These are phyloP conservation scores for Ganoderma leucocontextum DNA, from an alignment of 1,284 basidiomycete genomes.

Conservation along the genomic window DNA sequence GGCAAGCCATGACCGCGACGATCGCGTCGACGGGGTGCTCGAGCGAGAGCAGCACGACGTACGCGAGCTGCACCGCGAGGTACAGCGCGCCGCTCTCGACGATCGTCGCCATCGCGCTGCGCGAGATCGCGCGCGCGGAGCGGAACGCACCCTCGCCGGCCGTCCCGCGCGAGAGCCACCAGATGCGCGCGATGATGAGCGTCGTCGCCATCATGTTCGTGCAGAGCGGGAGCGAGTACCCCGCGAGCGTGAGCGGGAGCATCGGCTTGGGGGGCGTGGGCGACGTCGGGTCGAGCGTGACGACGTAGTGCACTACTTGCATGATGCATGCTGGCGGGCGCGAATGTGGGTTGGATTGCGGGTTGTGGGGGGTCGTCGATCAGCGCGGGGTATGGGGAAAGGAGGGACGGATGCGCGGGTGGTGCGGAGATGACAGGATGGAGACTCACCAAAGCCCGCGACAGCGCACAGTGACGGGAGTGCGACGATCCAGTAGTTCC, in stretches of 20 bases:
- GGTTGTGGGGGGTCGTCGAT: neutral
- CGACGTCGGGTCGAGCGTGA: conserved; percentile 14
- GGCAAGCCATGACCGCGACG: conserved; percentile 46
- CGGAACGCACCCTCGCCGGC: neutral
- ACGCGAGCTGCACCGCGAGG: conserved; percentile 48
- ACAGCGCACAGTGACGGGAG: conserved; percentile 45
- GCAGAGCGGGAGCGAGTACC: conserved; percentile 46
- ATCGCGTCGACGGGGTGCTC: conserved; percentile 45
- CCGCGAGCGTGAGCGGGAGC: conserved; percentile 35
- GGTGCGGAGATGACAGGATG: neutral
- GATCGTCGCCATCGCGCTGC: conserved; percentile 38
- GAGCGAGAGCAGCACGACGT: conserved; percentile 48
- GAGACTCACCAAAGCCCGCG: conserved; percentile 43
- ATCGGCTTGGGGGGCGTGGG: conserved; percentile 18
- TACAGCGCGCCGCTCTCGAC: conserved; percentile 52
- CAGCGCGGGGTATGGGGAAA: neutral
- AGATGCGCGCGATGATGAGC: conserved; percentile 50
- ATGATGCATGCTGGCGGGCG: conserved; percentile 16
- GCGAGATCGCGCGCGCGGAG: neutral
- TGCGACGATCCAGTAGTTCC: conserved; percentile 41
- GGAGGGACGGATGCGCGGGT: neutral
- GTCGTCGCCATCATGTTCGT: conserved; percentile 49
- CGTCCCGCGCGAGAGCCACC: conserved; percentile 31
- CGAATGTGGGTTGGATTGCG: neutral
- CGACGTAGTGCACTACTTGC: conserved; percentile 14